phyloP scores from a whole-genome alignment of 805 yeast genomes.

The Saccharomycopsis olivae region DNA sequence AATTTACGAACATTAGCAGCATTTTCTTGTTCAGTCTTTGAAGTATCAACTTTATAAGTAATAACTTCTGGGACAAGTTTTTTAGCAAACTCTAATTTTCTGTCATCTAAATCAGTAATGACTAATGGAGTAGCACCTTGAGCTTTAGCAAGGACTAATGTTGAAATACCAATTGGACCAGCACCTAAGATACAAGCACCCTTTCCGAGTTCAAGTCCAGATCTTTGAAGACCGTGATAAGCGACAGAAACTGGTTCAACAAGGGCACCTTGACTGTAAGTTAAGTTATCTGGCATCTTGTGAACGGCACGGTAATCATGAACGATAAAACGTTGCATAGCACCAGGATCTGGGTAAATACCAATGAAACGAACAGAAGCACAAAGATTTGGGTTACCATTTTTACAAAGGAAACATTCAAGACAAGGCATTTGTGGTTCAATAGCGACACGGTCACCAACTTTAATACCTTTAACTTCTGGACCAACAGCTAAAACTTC shows the following conservation, averaged over 20 bases:
- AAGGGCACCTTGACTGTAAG: constrained; percentile 43
- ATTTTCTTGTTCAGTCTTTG: constrained; percentile 26
- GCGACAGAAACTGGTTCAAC: constrained; percentile 48
- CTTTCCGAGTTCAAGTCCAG: constrained; percentile 38
- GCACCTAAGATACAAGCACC: constrained; percentile 42
- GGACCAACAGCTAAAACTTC: constrained; percentile 38
- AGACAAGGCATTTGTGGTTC: constrained; percentile 49
- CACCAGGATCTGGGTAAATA: constrained; percentile 29
- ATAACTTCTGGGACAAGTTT: constrained; percentile 35
- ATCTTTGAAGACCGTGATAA: constrained; percentile 39
- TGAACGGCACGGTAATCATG: constrained; percentile 26
- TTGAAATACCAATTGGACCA: constrained; percentile 48
- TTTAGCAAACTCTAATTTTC: constrained; percentile 37
- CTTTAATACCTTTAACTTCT: constrained; percentile 34
- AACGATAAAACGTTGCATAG: constrained; percentile 29
- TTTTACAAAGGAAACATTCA: constrained; percentile 27
- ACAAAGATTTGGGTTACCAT: constrained; percentile 34
- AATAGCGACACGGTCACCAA: constrained; percentile 38
- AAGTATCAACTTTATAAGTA: constrained; percentile 32
- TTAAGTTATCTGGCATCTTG: constrained; percentile 32
- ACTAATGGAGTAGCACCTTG: constrained; percentile 43
- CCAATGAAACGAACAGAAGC: constrained; percentile 29
- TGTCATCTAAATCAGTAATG: constrained; percentile 37
- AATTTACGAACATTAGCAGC: constrained; percentile 28
- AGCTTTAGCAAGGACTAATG: constrained; percentile 38